These are phyloP conservation scores for Dendrocalamus latiflorus DNA, from an alignment of 202 grass and related monocot species.

Conservation along the genomic window DNA sequence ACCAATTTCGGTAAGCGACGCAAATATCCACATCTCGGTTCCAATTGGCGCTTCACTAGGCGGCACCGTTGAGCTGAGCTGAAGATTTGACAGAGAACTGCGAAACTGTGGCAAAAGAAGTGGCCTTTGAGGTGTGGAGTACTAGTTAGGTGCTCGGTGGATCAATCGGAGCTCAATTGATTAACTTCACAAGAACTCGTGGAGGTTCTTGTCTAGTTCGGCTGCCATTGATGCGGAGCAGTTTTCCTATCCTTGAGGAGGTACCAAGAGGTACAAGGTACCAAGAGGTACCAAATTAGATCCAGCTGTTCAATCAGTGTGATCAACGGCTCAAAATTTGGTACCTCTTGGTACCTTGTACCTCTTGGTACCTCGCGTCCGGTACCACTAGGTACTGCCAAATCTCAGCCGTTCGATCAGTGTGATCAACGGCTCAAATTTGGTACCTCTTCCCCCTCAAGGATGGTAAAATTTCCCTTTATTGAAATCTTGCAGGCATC, in stretches of 20 bases:
- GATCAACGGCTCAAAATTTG: no score
- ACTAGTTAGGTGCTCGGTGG: neutral
- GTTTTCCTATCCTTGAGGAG: no score
- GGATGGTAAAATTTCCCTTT: no score
- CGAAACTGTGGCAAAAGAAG: neutral
- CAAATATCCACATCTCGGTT: neutral
- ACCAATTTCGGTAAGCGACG: slow-evolving; percentile 64
- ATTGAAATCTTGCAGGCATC: slow-evolving; percentile 42
- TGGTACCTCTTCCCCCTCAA: no score
- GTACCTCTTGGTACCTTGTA: no score
- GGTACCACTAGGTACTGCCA: no score
- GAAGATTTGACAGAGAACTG: neutral
- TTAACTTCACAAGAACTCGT: neutral
- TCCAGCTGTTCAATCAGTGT: no score
- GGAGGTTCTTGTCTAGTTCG: neutral
- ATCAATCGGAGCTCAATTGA: neutral
- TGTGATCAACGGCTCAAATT: no score
- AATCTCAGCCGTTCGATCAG: no score
- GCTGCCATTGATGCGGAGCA: neutral
- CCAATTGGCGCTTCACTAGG: neutral
- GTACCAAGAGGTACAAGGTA: no score
- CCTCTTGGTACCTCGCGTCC: no score
- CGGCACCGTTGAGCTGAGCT: neutral
- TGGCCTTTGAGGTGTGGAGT: neutral
- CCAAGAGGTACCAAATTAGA: no score